Conservation (phyloP, 306 rosid genomes). For the Vigna mungo region DNA sequence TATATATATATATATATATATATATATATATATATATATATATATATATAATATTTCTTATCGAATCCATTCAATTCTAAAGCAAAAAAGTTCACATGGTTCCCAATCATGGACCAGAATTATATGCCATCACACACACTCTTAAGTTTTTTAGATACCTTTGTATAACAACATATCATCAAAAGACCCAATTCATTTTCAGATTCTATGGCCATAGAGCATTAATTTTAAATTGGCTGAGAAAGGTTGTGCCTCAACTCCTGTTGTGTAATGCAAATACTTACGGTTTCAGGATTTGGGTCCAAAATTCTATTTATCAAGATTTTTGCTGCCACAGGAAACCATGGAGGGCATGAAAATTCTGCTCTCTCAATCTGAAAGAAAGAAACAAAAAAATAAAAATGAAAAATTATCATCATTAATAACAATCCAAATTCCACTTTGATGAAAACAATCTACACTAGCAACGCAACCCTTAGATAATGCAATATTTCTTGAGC, state of each 20-base stretch:
- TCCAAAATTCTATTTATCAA: constrained; percentile 74
- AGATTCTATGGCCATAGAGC: constrained; percentile 26
- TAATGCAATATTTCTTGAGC: constrained; percentile 19
- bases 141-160: constrained; percentile 24
- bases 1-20: too few relatives aligned
- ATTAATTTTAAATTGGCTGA: constrained; percentile 12
- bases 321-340: constrained; percentile 84
- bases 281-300: constrained; percentile 80
- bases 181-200: constrained; percentile 36
- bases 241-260: constrained; percentile 16
- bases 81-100: not conserved
- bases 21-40: not conserved
- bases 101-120: constrained; percentile 6
- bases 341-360: constrained; percentile 82
- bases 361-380: constrained; percentile 81
- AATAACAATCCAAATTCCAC: constrained; percentile 25
- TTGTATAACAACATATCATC: constrained; percentile 29
- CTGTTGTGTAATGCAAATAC: constrained; percentile 46
- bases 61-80: constrained; percentile 1
- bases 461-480: constrained; percentile 23
- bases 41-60: not conserved
- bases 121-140: constrained; percentile 10
- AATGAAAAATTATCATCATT: not conserved
- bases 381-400: constrained; percentile 6
- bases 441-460: constrained; percentile 29